phyloP scores from a whole-genome alignment of 169 alveolate genomes.

The Plasmodium fragile region DNA sequence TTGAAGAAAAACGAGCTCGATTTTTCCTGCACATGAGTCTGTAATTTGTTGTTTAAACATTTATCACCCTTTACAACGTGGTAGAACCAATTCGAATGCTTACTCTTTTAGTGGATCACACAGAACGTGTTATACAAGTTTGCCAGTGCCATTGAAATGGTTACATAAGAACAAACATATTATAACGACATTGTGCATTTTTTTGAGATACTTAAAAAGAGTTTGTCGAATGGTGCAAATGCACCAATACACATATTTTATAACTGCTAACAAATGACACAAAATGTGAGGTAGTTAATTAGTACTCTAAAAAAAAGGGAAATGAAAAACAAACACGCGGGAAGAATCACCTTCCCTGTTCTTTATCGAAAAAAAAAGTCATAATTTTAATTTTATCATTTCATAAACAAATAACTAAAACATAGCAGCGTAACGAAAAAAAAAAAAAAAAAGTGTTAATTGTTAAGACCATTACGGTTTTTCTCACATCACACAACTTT shows the following conservation, averaged over 20 bases:
- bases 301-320: background rate
- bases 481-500: slow-evolving; percentile 31
- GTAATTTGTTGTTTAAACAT: background rate
- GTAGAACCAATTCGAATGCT: background rate
- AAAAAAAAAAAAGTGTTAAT: background rate
- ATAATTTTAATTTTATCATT: background rate
- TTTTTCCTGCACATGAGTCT: background rate
- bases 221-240: background rate
- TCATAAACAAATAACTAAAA: background rate
- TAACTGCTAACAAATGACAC: background rate
- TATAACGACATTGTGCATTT: background rate
- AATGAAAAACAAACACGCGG: background rate
- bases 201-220: background rate
- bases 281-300: slow-evolving; percentile 5
- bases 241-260: background rate
- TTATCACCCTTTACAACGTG: background rate
- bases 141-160: background rate
- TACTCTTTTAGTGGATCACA: slow-evolving; percentile 5
- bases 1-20: background rate
- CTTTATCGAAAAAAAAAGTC: background rate
- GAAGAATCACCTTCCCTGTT: background rate
- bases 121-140: background rate
- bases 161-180: background rate
- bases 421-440: background rate
- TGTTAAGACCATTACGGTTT: background rate